Base-by-base conservation (phyloP, 768 basidiomycete genomes). In the Pleurotus djamor region DNA sequence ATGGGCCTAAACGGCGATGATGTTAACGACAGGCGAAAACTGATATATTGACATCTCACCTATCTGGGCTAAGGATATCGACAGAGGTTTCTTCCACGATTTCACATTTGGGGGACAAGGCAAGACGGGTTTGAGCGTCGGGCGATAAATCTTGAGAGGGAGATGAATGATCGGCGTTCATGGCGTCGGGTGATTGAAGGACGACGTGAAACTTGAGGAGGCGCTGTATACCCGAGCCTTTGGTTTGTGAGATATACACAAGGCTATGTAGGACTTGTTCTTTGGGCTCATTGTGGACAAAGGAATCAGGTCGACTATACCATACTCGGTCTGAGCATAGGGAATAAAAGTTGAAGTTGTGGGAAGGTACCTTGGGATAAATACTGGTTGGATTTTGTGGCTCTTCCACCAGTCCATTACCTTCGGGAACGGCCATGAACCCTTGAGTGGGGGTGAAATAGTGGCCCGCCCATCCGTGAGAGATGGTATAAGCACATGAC, bases 61-160 rank as follows among this genome's bases (percentile, higher is more conserved):
- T 78, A 65, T 86, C 80, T 43, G 86, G 86, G 64, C 87, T 70
- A 76, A 86, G 73, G 16, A 87, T 48, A 66, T 85, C 77, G 36
- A 85, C 33, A 6, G 63, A 69, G 38, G 64, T 69, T 62, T 79
- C 76, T 43, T 62, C 67, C 44, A 74, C 81, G 52, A 63, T 66
- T 66, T 52, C 72, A 58, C 77, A 83, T n/a, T 37, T 28, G 14
- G 52, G 16, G 37, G 28, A 32, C 32, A 49, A 28, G 21, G 21
- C 21, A 28, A 28, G 21, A 28, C 21, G 21, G 21, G 21, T 41
- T 10, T 9, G 17, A n/a, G 37, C 28, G n/a, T 41, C 38, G 10
- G 38, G 10, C 38, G n/a, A 41, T 4, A n/a, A 41, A 41, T 41
- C 38, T 41, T 41, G 38, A 41, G 57, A 33, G 21, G 21, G 21